Evolutionary conservation across 441 rosid species (phyloP), one percentile per base, ranked within the genome.

Genomic region (Euphorbia corollata): DNA sequence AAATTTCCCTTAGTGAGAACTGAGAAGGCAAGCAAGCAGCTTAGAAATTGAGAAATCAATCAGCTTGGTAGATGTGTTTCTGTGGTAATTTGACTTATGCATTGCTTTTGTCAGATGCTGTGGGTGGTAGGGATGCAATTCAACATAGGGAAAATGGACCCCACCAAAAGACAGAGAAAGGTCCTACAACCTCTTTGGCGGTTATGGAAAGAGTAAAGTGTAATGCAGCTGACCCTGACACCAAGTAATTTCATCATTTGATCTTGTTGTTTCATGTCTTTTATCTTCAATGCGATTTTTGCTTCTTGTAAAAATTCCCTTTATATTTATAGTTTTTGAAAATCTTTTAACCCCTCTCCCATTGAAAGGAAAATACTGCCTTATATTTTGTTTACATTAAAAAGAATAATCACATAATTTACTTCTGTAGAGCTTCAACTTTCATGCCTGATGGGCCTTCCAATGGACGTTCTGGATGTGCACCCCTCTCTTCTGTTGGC

Each of bases 101-200:
- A 36, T 60, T 68, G 66, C 47, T 67, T 36, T 62, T 76, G 39
- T 65, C 77, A 75, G 84, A 73, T 83, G 72, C 80, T 70, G 77
- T 82, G 61, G 79, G 79, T 66, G 82, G 82, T 66, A 80, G 87
- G 81, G 71, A 64, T 79, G 69, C 77, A 30, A 74, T 81, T 75
- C 23, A 76, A 59, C 83, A 77, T 69, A 82, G 89, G 81, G 98
- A 79, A 50, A 88, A 74, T 77, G 88, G 85, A 72, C 66, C 63
- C 68, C 71, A 64, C 76, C 75, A 70, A 72, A 71, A 59, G 16
- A 39, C 60, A 53, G 80, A 77, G 51, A 77, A 84, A 74, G 78
- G 81, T 57, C 63, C 80, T 59, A 45, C 68, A 59, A 71, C 60
- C 38, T 64, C 81, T 30, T 56, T 51, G 6, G 73, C 70, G 54